A percentile compares a stretch with the other conserved stretches of the same genome.
Evolutionary conservation across 177 flowering plant species (phyloP).

Genomic region (Vitis hybrid): DNA sequence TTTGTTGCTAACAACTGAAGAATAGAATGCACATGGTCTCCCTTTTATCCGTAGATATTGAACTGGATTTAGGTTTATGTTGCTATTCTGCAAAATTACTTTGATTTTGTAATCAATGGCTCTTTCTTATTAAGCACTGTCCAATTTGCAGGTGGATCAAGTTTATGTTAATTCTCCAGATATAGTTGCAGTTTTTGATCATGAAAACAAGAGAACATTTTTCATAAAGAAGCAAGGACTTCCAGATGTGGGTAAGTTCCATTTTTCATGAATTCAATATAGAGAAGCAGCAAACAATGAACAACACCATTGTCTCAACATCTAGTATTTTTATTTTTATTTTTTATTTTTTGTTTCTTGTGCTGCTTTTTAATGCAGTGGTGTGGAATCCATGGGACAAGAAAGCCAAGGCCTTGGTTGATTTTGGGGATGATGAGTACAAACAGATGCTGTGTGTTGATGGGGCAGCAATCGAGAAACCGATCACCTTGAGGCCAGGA

Average conservation of each 20-base stretch:
- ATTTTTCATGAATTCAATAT: background rate
- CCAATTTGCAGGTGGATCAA: conserved; percentile 65
- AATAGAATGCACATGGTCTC: no score
- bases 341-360: no score
- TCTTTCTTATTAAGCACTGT: background rate
- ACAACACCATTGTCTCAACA: background rate
- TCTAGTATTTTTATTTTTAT: background rate
- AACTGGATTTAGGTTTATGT: no score
- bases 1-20: no score
- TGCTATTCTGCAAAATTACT: no score
- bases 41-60: no score
- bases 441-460: conserved; percentile 60
- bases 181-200: conserved; percentile 78
- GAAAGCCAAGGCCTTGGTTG: conserved; percentile 49
- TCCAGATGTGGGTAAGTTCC: conserved; percentile 81
- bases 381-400: conserved; percentile 88
- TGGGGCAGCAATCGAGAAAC: conserved; percentile 59
- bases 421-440: conserved; percentile 67
- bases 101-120: background rate
- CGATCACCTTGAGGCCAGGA: conserved; percentile 53
- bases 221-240: conserved; percentile 76
- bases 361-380: conserved; percentile 23
- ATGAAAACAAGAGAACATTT: conserved; percentile 78
- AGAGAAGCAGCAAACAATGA: background rate
- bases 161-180: conserved; percentile 65